Base-by-base conservation (phyloP, 2,329 filamentous ascomycete species). In the Penicillium nordicum region DNA sequence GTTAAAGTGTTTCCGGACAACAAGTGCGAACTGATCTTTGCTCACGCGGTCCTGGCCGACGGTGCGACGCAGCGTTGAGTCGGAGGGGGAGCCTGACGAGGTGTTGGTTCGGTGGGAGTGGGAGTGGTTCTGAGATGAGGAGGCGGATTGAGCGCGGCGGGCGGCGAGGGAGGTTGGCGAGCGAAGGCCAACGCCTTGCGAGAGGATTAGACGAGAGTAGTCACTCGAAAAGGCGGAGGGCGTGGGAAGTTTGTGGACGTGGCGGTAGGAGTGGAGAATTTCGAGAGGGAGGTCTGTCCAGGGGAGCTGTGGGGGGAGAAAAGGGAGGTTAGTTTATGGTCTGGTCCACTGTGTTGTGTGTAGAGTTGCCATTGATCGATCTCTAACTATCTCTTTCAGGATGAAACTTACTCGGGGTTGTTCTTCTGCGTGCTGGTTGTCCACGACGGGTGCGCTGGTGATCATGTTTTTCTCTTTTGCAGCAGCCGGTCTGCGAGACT, bases 1-100 rank as follows among this genome's bases (percentile, higher is more conserved):
- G 59, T 79, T 79, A 52, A 79, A 79, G 58, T 79, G 77, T 60
- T 77, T 78, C 45, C 77, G 72, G 27, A 79, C 76, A 0, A 75
- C 69, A 21, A 69, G 65, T 23, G 77, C 75, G 8, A 79, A 71
- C 34, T 75, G 70, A 6, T 74, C 69, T 53, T 78, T 77, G 56
- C 70, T 69, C 37, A 78, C 73, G 41, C 74, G 69, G 50, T 73
- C 73, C 53, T 76, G 73, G 8, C 70, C 69, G 44, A 67, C 65
- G 46, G 72, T 72, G 32, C 64, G 63, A 45, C 68, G 63, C 37
- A 72, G 50, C 16, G 57, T 45, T 11, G 64, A 47, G 43, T 62
- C 61, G 18, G 41, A 43, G 41, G 16, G 46, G n/a, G 27, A 45
- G n/a, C 47, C 59, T 55, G 54, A 38, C 52, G 53, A 45, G 34